Base-by-base conservation (phyloP, 805 yeast genomes). In the Wickerhamiella australiensis region DNA sequence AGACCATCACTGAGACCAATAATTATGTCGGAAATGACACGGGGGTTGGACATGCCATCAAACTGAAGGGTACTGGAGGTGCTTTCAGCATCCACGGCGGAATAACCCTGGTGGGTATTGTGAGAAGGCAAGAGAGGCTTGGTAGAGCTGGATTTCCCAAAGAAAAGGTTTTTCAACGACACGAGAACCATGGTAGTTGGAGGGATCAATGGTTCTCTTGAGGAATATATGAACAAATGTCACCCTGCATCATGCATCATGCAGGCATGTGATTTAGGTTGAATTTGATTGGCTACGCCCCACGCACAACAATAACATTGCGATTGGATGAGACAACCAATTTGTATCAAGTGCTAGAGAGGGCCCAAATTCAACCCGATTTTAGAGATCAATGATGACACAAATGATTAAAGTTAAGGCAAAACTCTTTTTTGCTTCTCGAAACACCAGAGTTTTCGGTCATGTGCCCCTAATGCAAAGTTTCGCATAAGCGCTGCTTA, bases 1-100 rank as follows among this genome's bases (percentile, higher is more conserved):
- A 90, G 74, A 3, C 98, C 98, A 64, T 90, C 98, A 31, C 92
- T 80, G 46, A 90, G 75, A 4, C 98, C 98, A 61, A 90, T 90
- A 57, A 90, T 86, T 50, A 85, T 74, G 65, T 90, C 97, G 42
- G 92, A 80, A 82, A 90, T 85, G 22, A 88, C 88, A 64, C 98
- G 78, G 8, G 98, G 98, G 52, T 59, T 59, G 33, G 53, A 48
- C 35, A 58, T 48, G 15, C 60, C 62, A 29, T 59, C 57, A 43
- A 58, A 58, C 37, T 55, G 50, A 38, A 54, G 38, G 22, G 50
- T 36, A 38, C 48, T 27, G 36, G 55, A 38, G 3, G 42, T 38
- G 37, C 18, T 42, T 36, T 44, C 55, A 22, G 54, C 57, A 25
- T 52, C 58, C 3, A 50, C 38, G 25, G 56, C 50, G 17, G 58